Base-by-base conservation (phyloP, 225 moss, liverwort and hornwort genomes). In the Climacium dendroides region DNA sequence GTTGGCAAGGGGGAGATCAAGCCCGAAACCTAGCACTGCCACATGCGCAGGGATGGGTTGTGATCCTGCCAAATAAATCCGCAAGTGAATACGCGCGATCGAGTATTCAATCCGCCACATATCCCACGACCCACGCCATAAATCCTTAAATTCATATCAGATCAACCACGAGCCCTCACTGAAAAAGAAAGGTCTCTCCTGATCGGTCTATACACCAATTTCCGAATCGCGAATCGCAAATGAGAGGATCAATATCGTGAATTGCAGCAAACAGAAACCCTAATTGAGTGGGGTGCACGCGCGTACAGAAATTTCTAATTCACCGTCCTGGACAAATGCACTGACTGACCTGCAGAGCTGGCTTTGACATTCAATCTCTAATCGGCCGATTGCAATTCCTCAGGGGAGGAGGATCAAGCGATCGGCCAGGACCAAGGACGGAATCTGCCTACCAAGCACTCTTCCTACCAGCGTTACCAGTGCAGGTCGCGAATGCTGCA, bases 1-100 rank as follows among this genome's bases (percentile, higher is more conserved):
- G 57, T 95, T 96, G 11, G 94, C 94, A 70, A 89, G 92, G 47
- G 52, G 28, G 7, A 61, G 29, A 14, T 32, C 62, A 62, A 7
- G 8, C 30, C 16, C 62, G 2, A 62, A 62, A 61, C 14, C 15
- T 6, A n/a, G n/a, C 35, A 19, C 3, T 65, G 19, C 63, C 34
- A 63, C 8, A 63, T n/a, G n/a, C 34, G 12, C 34, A 34, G 9
- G 35, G 10, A 65, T 35, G 65, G 65, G 10, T 35, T 65, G 35
- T 11, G 35, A 65, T 35, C 35, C 5, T 65, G 65, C 35, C 35
- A 35, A 19, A 65, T 5, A 19, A 65, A 11, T 65, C 65, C 65
- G 19, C 65, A 65, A 65, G 65, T 10, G 19, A 5, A 65, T 35
- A 35, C 19, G 19, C 35, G 19, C 65, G 19, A 35, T 64, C 19